Evolutionary conservation across 805 yeast genomes (phyloP).

Genomic region (Candida orba): DNA sequence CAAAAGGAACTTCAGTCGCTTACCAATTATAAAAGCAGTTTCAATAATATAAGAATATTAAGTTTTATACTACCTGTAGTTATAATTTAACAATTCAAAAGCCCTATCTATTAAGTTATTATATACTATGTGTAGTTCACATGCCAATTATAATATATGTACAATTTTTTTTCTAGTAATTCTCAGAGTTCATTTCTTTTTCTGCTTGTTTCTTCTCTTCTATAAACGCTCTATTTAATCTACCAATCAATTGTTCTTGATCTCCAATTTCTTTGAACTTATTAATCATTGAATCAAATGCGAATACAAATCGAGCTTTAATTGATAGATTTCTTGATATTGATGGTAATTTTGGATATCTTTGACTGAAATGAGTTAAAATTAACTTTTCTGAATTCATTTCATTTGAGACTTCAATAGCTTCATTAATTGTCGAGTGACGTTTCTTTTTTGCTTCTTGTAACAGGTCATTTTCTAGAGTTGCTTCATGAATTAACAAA

Average conservation of each 20-base stretch:
- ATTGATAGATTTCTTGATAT: constrained; percentile 24
- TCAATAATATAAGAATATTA: neutral
- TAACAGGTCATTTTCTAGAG: constrained; percentile 71
- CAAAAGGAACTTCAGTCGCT: no score
- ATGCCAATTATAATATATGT: neutral
- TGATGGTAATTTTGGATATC: constrained; percentile 61
- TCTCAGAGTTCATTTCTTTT: constrained; percentile 8
- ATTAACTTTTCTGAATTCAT: constrained; percentile 71
- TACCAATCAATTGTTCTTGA: constrained; percentile 24
- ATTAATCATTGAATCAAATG: constrained; percentile 61
- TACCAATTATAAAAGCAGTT: no score
- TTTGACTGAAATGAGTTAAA: constrained; percentile 87
- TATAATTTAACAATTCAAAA: no score
- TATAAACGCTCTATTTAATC: constrained; percentile 25
- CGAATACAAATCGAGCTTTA: constrained; percentile 38
- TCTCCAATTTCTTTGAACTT: constrained; percentile 37
- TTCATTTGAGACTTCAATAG: constrained; percentile 55
- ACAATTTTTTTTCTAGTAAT: no score
- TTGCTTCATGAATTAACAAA: constrained; percentile 86
- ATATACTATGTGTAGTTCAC: no score
- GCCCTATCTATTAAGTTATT: no score
- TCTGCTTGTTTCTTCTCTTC: constrained; percentile 22
- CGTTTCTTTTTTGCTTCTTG: constrained; percentile 76
- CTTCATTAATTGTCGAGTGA: constrained; percentile 88
- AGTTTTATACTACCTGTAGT: no score